Evolutionary conservation across 805 yeast species (phyloP).

Genomic region (Candida quercuum): DNA sequence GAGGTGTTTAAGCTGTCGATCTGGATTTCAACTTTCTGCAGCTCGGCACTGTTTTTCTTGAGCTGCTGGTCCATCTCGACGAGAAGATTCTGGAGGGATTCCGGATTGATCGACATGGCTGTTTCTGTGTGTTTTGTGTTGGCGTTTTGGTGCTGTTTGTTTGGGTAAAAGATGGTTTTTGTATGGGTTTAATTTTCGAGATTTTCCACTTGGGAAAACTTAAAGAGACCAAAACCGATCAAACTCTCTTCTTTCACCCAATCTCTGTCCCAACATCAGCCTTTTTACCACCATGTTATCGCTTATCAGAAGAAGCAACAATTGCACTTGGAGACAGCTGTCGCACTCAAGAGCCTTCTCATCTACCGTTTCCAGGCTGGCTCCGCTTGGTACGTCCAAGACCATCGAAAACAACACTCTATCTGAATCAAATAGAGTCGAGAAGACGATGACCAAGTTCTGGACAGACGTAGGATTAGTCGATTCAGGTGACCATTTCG

Average conservation of each 20-base stretch:
- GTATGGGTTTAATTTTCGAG: not conserved
- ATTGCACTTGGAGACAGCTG: too few species aligned
- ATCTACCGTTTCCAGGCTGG: not conserved
- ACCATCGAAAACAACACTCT: conserved; percentile 46
- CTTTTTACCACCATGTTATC: too few species aligned
- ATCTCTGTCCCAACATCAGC: too few species aligned
- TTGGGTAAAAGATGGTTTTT: too few species aligned
- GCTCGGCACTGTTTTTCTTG: conserved; percentile 52
- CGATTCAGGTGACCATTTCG: conserved; percentile 29
- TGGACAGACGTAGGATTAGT: conserved; percentile 70
- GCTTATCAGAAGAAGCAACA: too few species aligned
- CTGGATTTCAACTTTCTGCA: conserved; percentile 49
- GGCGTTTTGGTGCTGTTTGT: conserved; percentile 3
- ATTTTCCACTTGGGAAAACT: conserved; percentile 1
- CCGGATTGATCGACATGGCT: conserved; percentile 38
- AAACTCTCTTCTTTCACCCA: too few species aligned
- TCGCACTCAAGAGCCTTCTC: not conserved
- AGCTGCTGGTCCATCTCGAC: conserved; percentile 65
- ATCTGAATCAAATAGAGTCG: conserved; percentile 64
- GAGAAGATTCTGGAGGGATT: conserved; percentile 33
- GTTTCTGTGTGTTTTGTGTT: not conserved
- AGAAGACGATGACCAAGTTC: conserved; percentile 65
- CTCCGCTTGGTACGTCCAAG: conserved; percentile 20
- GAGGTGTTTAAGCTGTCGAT: conserved; percentile 6
- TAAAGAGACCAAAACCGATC: too few species aligned